These are phyloP conservation scores for Monosporascus sp. DNA, from an alignment of 2,329 filamentous ascomycete genomes.

Conservation along the genomic window DNA sequence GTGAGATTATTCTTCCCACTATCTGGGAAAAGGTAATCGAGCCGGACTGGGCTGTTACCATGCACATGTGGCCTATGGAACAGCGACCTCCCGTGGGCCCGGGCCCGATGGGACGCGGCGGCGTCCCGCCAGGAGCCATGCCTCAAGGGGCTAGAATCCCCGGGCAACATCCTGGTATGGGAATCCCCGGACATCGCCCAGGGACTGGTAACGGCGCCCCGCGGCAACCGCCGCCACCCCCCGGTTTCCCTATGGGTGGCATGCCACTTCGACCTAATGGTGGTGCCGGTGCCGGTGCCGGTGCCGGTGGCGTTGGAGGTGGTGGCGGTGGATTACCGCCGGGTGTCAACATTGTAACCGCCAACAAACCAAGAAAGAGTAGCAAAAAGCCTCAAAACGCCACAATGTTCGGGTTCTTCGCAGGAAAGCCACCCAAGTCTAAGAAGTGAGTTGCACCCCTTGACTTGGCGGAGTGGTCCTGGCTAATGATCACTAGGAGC, in stretches of 20 bases:
- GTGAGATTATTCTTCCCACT: slow-evolving; percentile 75
- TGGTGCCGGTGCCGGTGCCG: not conserved
- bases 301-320: not conserved
- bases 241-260: not conserved
- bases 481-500: no score
- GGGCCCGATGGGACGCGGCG: slow-evolving; percentile 9
- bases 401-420: not conserved
- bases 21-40: slow-evolving; percentile 79
- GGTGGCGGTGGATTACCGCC: not conserved
- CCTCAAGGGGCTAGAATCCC: not conserved
- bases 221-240: not conserved
- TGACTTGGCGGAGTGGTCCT: not conserved
- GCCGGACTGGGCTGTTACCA: slow-evolving; percentile 68
- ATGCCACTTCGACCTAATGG: not conserved
- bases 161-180: not conserved
- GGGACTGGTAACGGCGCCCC: not conserved
- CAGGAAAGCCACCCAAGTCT: not conserved
- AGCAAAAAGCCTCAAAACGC: not conserved
- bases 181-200: not conserved
- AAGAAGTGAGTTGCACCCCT: slow-evolving; percentile 12
- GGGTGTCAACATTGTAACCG: not conserved
- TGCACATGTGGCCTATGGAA: slow-evolving; percentile 60
- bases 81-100: slow-evolving; percentile 8
- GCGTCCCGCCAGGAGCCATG: not conserved
- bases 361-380: not conserved